Conservation (phyloP, 1,284 basidiomycete species). For the Leccinum colubrinum region DNA sequence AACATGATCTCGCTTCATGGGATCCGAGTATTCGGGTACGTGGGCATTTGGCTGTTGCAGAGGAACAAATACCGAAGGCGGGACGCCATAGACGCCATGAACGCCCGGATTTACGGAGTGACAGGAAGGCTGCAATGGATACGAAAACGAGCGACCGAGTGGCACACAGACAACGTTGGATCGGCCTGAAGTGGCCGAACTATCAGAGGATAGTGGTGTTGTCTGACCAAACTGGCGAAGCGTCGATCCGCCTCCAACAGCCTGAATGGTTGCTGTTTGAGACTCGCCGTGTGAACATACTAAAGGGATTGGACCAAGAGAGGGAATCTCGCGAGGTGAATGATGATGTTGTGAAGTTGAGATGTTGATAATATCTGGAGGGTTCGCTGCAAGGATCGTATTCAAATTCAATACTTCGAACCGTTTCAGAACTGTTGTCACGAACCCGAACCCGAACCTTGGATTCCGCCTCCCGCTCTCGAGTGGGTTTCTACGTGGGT, state of each 20-base stretch:
- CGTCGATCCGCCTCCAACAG: neutral
- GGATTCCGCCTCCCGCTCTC: conserved; percentile 13
- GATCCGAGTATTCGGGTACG: conserved; percentile 1
- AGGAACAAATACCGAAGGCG: neutral
- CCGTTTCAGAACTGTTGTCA: conserved; percentile 3
- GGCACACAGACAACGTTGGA: neutral
- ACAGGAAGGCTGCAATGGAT: neutral
- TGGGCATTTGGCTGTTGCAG: neutral
- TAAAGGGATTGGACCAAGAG: conserved; percentile 2
- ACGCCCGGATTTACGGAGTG: neutral
- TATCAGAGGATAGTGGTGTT: neutral
- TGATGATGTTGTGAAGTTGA: conserved; percentile 3
- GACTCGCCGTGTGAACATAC: conserved; percentile 9
- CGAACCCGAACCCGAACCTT: conserved; percentile 19
- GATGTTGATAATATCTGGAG: neutral
- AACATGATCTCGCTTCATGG: conserved; percentile 1
- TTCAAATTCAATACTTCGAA: conserved; percentile 1
- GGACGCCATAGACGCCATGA: neutral
- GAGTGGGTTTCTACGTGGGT: conserved; percentile 6
- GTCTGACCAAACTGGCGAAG: conserved; percentile 1
- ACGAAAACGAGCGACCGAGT: neutral
- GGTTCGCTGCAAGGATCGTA: conserved; percentile 7
- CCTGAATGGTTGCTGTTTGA: neutral
- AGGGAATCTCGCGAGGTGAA: neutral
- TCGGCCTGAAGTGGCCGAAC: conserved; percentile 1